phyloP scores from a whole-genome alignment of 2,329 filamentous ascomycete species.

The Fusarium fracticaudum region DNA sequence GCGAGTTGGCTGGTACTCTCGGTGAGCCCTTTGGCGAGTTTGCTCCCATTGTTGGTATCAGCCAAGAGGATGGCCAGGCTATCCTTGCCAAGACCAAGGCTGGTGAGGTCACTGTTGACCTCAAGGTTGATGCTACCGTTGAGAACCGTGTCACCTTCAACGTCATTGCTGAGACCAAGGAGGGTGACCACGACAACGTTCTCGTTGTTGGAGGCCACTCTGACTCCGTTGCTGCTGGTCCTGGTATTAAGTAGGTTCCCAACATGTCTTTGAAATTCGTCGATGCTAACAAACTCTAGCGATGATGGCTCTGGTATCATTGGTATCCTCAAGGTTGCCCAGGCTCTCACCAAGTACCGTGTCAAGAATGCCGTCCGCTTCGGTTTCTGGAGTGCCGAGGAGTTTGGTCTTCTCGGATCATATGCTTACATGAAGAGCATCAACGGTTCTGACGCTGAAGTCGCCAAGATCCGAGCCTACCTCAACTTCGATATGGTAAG shows the following conservation, averaged over 20 bases:
- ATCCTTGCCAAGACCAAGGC: constrained; percentile 45
- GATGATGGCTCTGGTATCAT: constrained; percentile 68
- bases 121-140: constrained; percentile 59
- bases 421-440: constrained; percentile 58
- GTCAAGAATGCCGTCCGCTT: constrained; percentile 61
- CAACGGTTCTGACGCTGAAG: constrained; percentile 54
- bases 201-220: constrained; percentile 59
- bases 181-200: constrained; percentile 59
- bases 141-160: constrained; percentile 60
- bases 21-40: constrained; percentile 58
- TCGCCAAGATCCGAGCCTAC: constrained; percentile 62
- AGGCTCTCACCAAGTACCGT: constrained; percentile 53
- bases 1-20: constrained; percentile 62
- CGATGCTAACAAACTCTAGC: constrained; percentile 25
- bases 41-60: constrained; percentile 63
- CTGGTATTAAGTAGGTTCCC: constrained; percentile 63
- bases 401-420: constrained; percentile 60
- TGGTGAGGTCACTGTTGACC: constrained; percentile 46
- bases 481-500: constrained; percentile 67
- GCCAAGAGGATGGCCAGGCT: constrained; percentile 54
- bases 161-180: constrained; percentile 60
- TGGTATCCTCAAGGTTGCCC: constrained; percentile 57
- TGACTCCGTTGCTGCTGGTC: constrained; percentile 59
- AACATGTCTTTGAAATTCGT: background rate
- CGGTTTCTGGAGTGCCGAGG: constrained; percentile 63